Base-by-base conservation (phyloP, 2,329 filamentous ascomycete genomes). In the Diaporthe sp. region DNA sequence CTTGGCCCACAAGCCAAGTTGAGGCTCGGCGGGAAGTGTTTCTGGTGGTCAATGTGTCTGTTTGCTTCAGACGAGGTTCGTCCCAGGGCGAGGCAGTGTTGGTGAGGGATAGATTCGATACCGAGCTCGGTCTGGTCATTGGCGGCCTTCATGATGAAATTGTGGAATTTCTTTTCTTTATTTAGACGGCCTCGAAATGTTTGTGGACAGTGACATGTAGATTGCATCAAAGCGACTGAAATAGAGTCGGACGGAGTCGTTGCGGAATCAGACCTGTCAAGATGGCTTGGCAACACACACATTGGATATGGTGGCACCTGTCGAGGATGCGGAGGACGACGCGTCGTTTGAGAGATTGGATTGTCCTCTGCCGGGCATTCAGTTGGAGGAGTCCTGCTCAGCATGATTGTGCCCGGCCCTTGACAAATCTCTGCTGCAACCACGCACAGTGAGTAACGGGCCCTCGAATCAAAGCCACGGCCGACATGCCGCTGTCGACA, bases 261-360 rank as follows among this genome's bases (percentile, higher is more conserved):
- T 72, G 53, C 70, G 31, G 57, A 53, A 37, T 72, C 71, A 72
- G 58, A 72, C 71, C 55, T 72, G 71, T 72, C 71, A 72, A 28
- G 22, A 22, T 53, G 62, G 46, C 62, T 68, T 53, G 65, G 46
- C 65, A 68, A 42, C 22, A 68, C 65, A 68, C 65, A 68, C 31
- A 39, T 68, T 68, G 65, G 65, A 53, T 53, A 68, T 51, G 44
- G 65, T 53, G 46, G 65, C 46, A 68, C 31, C 31, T 68, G 62
- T 68, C 62, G 28, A 51, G 31, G 44, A 39, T 13, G 44, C 13
- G 31, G 62, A 37, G 12, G 44, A 34, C 6, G 22, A 68, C 46
- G 15, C 44, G 22, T 5, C 34, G 65, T 68, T 53, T 28, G 61
- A 53, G 46, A 68, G 65, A 53, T 68, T 55, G 65, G 65, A 68